Conservation (phyloP, 2,329 filamentous ascomycete species). For the Thielaviopsis euricoi region DNA sequence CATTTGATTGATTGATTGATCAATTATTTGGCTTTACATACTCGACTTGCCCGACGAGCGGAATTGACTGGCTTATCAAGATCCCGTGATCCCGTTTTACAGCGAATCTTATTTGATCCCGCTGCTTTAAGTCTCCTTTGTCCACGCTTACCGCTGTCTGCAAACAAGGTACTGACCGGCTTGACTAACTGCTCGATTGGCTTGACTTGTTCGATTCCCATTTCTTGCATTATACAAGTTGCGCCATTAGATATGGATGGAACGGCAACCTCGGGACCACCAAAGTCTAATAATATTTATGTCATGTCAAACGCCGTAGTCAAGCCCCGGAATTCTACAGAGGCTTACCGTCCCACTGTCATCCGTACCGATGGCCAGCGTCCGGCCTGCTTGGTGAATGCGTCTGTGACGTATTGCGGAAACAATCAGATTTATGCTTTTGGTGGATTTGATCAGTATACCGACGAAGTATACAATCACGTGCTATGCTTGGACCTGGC, state of each 20-base stretch:
- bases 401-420: slow-evolving; percentile 95
- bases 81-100: too few relatives aligned
- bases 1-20: background rate
- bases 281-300: slow-evolving; percentile 60
- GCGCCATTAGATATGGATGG: slow-evolving; percentile 19
- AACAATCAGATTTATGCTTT: slow-evolving; percentile 97
- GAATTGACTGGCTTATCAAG: too few relatives aligned
- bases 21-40: background rate
- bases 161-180: background rate
- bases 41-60: too few relatives aligned
- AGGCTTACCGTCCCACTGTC: slow-evolving; percentile 72
- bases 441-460: slow-evolving; percentile 96
- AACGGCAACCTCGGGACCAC: slow-evolving; percentile 27
- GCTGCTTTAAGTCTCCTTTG: background rate
- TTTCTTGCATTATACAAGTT: background rate
- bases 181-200: background rate
- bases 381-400: slow-evolving; percentile 90
- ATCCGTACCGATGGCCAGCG: slow-evolving; percentile 63
- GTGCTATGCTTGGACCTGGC: slow-evolving; percentile 76
- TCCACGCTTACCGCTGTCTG: background rate
- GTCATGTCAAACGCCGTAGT: slow-evolving; percentile 78
- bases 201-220: background rate
- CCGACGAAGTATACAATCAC: slow-evolving; percentile 97
- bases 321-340: slow-evolving; percentile 42
- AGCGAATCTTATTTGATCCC: too few relatives aligned